These are phyloP conservation scores for Citrus medica DNA, from an alignment of 345 rosid species.

Conservation along the genomic window DNA sequence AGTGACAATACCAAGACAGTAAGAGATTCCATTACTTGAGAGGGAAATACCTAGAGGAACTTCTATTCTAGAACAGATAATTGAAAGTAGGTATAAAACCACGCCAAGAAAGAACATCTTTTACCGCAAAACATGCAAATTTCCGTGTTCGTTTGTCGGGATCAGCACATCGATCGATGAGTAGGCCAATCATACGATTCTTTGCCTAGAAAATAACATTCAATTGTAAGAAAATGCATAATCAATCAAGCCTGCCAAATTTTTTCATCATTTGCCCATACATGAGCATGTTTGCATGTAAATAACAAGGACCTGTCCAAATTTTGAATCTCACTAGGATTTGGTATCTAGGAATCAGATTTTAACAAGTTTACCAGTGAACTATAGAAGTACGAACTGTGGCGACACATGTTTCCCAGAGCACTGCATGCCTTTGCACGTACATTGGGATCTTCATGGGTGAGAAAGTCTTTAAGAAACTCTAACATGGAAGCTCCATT, in stretches of 20 bases:
- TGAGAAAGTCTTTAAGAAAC: conserved; percentile 59
- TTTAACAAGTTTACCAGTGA: conserved; percentile 53
- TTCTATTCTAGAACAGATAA: neutral
- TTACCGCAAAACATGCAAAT: conserved; percentile 97
- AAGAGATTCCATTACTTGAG: neutral
- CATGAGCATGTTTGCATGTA: neutral
- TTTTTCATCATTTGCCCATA: neutral
- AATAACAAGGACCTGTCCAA: neutral
- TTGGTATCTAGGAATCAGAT: neutral
- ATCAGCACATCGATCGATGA: conserved; percentile 93
- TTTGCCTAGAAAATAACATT: conserved; percentile 49
- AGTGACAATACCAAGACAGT: neutral
- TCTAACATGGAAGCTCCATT: conserved; percentile 71
- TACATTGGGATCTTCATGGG: conserved; percentile 73
- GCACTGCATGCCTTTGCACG: conserved; percentile 98
- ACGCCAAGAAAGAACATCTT: neutral
- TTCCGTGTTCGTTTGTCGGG: conserved; percentile 87
- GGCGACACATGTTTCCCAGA: conserved; percentile 94
- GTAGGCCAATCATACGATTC: conserved; percentile 58
- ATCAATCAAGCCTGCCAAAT: neutral
- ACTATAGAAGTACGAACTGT: conserved; percentile 76
- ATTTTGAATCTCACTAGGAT: neutral
- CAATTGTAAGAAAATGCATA: conserved; percentile 15
- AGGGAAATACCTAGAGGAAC: neutral
- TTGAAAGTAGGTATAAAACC: neutral